Conservation (phyloP, 2,329 filamentous ascomycete species). For the Xylaria sp. region DNA sequence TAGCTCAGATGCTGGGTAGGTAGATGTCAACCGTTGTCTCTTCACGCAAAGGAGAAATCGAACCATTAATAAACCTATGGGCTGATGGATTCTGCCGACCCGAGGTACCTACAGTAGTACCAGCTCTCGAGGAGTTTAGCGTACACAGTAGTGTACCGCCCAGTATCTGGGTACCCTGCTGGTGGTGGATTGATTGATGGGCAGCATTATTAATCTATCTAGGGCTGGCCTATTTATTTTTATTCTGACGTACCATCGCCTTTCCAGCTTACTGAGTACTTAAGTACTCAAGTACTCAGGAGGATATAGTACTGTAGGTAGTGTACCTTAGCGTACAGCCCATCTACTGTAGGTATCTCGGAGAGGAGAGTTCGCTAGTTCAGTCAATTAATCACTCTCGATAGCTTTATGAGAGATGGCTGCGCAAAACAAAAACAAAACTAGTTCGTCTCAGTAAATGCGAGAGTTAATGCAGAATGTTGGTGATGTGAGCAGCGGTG, state of each 20-base stretch:
- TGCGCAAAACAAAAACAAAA: neutral
- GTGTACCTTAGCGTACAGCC: no score
- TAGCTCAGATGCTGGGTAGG: neutral
- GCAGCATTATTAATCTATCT: conserved; percentile 35
- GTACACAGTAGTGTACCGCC: neutral
- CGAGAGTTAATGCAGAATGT: conserved; percentile 6
- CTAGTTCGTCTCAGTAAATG: conserved; percentile 20
- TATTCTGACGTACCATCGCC: neutral
- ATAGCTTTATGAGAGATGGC: neutral
- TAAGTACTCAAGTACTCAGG: no score
- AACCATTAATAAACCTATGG: conserved; percentile 10
- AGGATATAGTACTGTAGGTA: no score
- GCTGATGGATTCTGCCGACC: conserved; percentile 17
- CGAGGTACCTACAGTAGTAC: neutral
- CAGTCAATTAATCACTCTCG: neutral
- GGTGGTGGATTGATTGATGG: neutral
- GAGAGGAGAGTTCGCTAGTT: neutral
- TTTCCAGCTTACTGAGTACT: neutral
- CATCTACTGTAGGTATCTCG: no score
- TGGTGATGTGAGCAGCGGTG: neutral
- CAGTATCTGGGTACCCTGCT: no score
- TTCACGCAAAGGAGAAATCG: conserved; percentile 12
- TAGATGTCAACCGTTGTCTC: neutral
- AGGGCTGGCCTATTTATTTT: conserved; percentile 30
- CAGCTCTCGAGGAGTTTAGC: conserved; percentile 20